phyloP scores from a whole-genome alignment of 352 stramenopile species.

The Pythium graminicola region DNA sequence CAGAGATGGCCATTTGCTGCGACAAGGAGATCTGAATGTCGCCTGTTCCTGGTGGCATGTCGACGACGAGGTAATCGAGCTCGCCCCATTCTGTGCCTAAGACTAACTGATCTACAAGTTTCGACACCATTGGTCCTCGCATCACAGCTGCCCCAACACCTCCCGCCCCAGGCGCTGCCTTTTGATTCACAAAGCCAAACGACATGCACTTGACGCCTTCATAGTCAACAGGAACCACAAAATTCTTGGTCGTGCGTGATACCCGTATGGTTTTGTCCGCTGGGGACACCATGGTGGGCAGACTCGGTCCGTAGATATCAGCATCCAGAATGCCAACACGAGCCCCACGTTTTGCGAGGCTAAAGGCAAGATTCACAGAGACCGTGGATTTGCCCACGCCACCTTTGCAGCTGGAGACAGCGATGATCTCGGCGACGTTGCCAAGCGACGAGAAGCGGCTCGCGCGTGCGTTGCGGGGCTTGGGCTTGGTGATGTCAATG shows the following conservation, averaged over 20 bases:
- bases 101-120: constrained; percentile 96
- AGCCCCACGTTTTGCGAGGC: constrained; percentile 83
- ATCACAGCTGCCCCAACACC: constrained; percentile 89
- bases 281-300: constrained; percentile 95
- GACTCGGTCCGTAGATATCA: constrained; percentile 98
- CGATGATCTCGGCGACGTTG: constrained; percentile 85
- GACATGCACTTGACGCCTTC: constrained; percentile 91
- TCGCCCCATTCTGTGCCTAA: constrained; percentile 97
- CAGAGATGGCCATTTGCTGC: constrained; percentile 96
- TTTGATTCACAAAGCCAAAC: constrained; percentile 89
- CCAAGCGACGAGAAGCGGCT: constrained; percentile 69
- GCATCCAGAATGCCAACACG: constrained; percentile 98
- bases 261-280: constrained; percentile 58
- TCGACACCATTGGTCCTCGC: constrained; percentile 97
- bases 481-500: constrained; percentile 55
- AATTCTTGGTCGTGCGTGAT: constrained; percentile 62
- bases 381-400: constrained; percentile 99
- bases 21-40: constrained; percentile 99
- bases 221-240: constrained; percentile 78
- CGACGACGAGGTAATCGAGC: constrained; percentile 98
- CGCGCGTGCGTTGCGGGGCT: constrained; percentile 59
- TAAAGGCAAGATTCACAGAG: constrained; percentile 97
- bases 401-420: constrained; percentile 93
- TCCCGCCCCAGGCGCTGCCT: constrained; percentile 66
- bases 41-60: constrained; percentile 99